Conservation (phyloP, 163 green algal species). For the Scenedesmus sp. region DNA sequence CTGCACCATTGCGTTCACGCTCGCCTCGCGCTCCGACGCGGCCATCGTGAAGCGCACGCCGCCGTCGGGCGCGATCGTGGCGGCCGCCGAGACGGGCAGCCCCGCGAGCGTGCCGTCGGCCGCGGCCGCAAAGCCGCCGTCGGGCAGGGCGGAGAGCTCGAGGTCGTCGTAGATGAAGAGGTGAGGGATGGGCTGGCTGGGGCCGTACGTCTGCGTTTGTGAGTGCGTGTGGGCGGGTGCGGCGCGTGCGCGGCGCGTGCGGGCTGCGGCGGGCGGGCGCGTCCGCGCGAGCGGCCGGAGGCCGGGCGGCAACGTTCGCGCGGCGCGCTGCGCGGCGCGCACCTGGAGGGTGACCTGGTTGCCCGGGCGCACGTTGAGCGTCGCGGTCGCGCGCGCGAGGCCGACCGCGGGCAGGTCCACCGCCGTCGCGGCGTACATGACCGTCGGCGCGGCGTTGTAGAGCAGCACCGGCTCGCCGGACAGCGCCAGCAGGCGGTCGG, state of each 20-base stretch:
- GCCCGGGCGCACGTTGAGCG: background rate
- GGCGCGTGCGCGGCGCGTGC: no score
- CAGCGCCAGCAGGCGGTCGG: background rate
- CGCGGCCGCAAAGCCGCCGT: background rate
- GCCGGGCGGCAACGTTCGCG: background rate
- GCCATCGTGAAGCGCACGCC: background rate
- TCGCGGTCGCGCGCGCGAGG: background rate
- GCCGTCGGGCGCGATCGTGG: background rate
- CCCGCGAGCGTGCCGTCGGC: background rate
- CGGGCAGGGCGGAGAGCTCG: background rate
- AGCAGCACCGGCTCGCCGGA: slow-evolving; percentile 1
- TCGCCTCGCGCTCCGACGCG: no score
- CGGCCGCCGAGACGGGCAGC: background rate
- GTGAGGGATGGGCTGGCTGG: background rate
- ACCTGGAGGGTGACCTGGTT: background rate
- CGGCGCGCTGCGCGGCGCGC: background rate
- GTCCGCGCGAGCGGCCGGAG: background rate
- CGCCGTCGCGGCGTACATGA: background rate
- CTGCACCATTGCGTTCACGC: background rate
- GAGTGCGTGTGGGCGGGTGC: no score
- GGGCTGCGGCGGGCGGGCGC: no score
- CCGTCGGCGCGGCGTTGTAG: background rate
- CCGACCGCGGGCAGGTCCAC: background rate
- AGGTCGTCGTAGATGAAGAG: background rate
- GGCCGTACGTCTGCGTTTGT: background rate